Percentiles rank a stretch among this genome's conserved stretches.
Evolutionary conservation across 148 eudicot genomes (phyloP).

Genomic region (Dysphania ambrosioides): DNA sequence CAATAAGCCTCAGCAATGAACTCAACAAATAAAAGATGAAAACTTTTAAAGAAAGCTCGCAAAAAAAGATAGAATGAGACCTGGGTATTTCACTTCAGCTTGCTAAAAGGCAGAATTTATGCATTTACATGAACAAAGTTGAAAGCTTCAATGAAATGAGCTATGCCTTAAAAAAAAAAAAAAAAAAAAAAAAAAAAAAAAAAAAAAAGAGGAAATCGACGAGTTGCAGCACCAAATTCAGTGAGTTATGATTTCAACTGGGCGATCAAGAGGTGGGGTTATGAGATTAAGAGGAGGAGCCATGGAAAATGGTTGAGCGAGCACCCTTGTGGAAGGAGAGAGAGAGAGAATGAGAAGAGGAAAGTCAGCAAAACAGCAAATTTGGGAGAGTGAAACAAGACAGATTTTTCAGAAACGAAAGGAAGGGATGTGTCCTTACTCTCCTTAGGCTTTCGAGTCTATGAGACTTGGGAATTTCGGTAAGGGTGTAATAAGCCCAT

Average conservation of each 20-base stretch:
- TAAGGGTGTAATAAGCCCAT: too few species aligned
- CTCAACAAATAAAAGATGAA: not conserved
- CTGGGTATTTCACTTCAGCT: not conserved
- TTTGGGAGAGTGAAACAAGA: not conserved
- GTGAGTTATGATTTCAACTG: not conserved
- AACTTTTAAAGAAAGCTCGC: not conserved
- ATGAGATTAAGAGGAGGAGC: conserved; percentile 10
- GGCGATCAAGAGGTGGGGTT: not conserved
- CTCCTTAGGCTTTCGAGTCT: not conserved
- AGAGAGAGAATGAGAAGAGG: conserved; percentile 9
- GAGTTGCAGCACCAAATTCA: not conserved
- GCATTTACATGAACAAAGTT: too few species aligned
- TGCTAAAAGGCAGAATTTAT: not conserved
- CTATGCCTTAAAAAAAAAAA: too few species aligned
- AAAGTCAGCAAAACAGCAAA: conserved; percentile 23
- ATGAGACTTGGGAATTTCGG: too few species aligned
- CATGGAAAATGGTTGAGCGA: not conserved
- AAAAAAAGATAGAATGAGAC: not conserved
- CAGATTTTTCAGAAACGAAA: not conserved
- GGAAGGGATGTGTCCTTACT: not conserved
- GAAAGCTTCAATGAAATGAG: too few species aligned
- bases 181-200: too few species aligned
- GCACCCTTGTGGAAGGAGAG: not conserved
- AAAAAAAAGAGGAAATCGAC: not conserved
- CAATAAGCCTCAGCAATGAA: not conserved